phyloP scores from a whole-genome alignment of 176 grass and related monocot genomes.

The Bolboschoenus planiculmis region DNA sequence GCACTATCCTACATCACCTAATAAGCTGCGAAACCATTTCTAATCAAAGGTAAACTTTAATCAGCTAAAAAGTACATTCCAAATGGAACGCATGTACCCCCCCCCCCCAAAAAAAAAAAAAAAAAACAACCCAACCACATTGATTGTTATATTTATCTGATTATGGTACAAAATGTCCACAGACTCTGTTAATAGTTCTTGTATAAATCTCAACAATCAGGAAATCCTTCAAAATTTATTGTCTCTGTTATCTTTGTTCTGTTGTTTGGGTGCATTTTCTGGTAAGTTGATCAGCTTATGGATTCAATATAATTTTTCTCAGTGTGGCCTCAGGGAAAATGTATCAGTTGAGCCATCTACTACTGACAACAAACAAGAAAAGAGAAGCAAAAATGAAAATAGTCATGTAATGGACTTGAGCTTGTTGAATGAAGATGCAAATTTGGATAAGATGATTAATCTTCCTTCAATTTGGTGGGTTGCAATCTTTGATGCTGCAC shows the following conservation, averaged over 20 bases:
- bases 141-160: not conserved
- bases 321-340: slow-evolving; percentile 87
- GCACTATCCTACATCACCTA: slow-evolving; percentile 50
- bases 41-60: slow-evolving; percentile 50
- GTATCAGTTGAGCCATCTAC: slow-evolving; percentile 34
- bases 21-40: slow-evolving; percentile 33
- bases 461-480: slow-evolving; percentile 54
- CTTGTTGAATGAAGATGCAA: slow-evolving; percentile 16
- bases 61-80: not conserved
- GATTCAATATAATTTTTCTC: slow-evolving; percentile 84
- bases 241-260: slow-evolving; percentile 11
- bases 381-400: slow-evolving; percentile 19
- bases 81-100: not conserved
- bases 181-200: not conserved
- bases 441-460: slow-evolving; percentile 21
- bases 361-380: slow-evolving; percentile 21
- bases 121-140: not conserved
- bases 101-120: too few species aligned
- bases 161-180: not conserved
- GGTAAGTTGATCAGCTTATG: slow-evolving; percentile 55
- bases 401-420: slow-evolving; percentile 14
- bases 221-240: not conserved
- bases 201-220: not conserved
- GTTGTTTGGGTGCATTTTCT: slow-evolving; percentile 16
- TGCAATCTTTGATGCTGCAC: slow-evolving; percentile 44